Conservation (phyloP, 768 basidiomycete genomes). For the Tricholoma furcatifolium region DNA sequence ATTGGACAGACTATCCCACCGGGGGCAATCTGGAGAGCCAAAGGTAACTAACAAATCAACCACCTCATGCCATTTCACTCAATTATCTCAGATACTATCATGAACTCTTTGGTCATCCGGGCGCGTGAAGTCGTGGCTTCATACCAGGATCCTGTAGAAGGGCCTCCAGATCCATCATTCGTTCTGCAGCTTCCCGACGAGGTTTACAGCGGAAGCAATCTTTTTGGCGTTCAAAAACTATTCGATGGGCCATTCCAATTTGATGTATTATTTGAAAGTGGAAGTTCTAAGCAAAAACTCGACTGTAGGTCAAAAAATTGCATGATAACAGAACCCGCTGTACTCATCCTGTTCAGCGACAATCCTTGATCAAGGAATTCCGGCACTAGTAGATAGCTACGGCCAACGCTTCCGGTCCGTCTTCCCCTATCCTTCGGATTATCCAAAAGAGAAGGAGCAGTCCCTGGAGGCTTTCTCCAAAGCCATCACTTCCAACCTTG, state of each 20-base stretch:
- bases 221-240: constrained; percentile 84
- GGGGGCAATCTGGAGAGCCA: constrained; percentile 82
- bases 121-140: constrained; percentile 54
- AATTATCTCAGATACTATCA: constrained; percentile 49
- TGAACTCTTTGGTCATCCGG: constrained; percentile 56
- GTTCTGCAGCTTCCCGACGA: constrained; percentile 77
- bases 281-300: constrained; percentile 61
- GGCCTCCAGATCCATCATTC: constrained; percentile 78
- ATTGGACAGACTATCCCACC: constrained; percentile 58
- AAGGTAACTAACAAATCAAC: constrained; percentile 46
- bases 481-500: constrained; percentile 84
- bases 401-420: constrained; percentile 61
- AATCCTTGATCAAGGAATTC: constrained; percentile 67
- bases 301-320: constrained; percentile 46
- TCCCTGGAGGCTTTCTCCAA: constrained; percentile 75
- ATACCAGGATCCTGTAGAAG: constrained; percentile 48
- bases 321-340: neutral
- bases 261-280: constrained; percentile 86
- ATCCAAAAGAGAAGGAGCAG: constrained; percentile 43
- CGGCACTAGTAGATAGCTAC: constrained; percentile 60
- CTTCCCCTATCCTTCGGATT: constrained; percentile 68
- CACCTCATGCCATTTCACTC: neutral
- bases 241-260: constrained; percentile 87
- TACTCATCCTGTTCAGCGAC: constrained; percentile 41
- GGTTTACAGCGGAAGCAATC: constrained; percentile 66